A percentile compares a stretch with the other conserved stretches of the same genome.
Conservation (phyloP, 495 filamentous ascomycete species). For the Collariella sp. region DNA sequence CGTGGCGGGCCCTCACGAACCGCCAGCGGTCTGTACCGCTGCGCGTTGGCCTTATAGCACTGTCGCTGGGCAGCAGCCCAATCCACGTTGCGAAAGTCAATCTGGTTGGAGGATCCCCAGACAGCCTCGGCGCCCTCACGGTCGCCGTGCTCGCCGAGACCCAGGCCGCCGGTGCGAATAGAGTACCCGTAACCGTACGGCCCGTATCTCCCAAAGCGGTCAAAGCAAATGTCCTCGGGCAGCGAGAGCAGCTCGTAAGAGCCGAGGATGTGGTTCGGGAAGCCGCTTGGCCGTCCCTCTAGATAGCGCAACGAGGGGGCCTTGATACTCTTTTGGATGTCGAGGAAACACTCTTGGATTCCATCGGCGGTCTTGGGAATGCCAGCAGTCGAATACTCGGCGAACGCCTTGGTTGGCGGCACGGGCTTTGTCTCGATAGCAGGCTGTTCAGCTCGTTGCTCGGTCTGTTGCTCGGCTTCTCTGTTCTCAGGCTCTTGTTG, state of each 20-base stretch:
- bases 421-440: constrained; percentile 58
- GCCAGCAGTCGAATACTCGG: constrained; percentile 55
- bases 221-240: constrained; percentile 85
- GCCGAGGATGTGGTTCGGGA: constrained; percentile 75
- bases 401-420: constrained; percentile 59
- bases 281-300: constrained; percentile 64
- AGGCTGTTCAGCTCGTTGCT: constrained; percentile 50
- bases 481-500: background rate
- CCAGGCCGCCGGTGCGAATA: constrained; percentile 63
- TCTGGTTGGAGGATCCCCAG: constrained; percentile 57
- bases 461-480: background rate
- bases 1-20: constrained; percentile 30
- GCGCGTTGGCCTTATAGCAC: constrained; percentile 61
- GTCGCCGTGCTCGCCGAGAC: constrained; percentile 70
- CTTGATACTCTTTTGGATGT: constrained; percentile 49
- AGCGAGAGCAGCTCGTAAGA: constrained; percentile 73
- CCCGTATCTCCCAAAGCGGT: constrained; percentile 78
- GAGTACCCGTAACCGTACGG: constrained; percentile 88
- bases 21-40: constrained; percentile 49
- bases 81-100: constrained; percentile 63
- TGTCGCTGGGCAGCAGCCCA: constrained; percentile 69
- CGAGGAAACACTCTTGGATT: constrained; percentile 66
- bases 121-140: constrained; percentile 63
- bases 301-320: constrained; percentile 63
- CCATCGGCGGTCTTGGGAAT: constrained; percentile 42